phyloP scores from a whole-genome alignment of 192 early-diverging fungal genomes.

The Podila epicladia region DNA sequence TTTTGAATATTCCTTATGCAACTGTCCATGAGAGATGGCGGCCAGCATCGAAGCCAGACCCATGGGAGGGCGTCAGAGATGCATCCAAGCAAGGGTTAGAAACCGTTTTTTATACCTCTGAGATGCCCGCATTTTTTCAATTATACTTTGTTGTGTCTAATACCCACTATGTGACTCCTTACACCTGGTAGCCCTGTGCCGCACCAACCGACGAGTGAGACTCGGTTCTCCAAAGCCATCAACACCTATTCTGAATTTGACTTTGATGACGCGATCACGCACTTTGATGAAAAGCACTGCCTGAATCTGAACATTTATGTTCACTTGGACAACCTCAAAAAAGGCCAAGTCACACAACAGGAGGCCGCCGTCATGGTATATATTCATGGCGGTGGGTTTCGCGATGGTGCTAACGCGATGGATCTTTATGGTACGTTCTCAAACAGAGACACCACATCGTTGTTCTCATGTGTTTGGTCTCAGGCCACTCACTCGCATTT shows the following conservation, averaged over 20 bases:
- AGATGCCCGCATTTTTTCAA: no score
- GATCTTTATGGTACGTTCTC: conserved; percentile 18
- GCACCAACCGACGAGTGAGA: conserved; percentile 4
- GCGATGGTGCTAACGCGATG: conserved; percentile 25
- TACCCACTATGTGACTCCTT: neutral
- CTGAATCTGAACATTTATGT: conserved; percentile 40
- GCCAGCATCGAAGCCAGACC: conserved; percentile 18
- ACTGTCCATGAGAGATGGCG: conserved; percentile 25
- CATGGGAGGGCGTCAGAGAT: conserved; percentile 26
- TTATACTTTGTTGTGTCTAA: neutral
- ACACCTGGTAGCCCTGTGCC: conserved; percentile 7
- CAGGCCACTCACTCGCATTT: neutral
- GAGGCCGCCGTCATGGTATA: conserved; percentile 21
- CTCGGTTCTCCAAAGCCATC: neutral
- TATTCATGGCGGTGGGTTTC: conserved; percentile 30
- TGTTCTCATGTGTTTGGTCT: neutral
- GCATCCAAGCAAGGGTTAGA: conserved; percentile 29
- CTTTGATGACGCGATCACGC: neutral
- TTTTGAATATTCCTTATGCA: conserved; percentile 28
- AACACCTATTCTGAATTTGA: conserved; percentile 4
- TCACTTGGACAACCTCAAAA: conserved; percentile 12
- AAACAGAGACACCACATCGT: neutral
- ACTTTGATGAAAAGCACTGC: conserved; percentile 21
- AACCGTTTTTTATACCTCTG: neutral
- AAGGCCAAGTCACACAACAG: neutral